These are phyloP conservation scores for Globisporangium nagaii DNA, from an alignment of 352 stramenopile genomes.

Conservation along the genomic window DNA sequence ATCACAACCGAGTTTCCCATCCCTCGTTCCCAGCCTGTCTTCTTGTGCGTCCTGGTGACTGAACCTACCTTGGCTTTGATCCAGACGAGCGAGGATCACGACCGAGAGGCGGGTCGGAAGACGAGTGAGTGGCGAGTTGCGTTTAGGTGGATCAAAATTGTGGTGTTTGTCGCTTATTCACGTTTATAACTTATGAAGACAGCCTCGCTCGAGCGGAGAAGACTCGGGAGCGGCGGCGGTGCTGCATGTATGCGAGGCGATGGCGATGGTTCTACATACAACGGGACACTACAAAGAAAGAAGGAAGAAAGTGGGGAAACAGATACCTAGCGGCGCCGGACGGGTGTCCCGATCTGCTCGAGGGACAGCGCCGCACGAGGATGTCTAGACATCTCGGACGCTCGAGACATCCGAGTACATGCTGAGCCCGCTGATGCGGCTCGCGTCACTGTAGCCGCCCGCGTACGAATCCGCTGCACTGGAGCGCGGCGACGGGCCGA, in stretches of 20 bases:
- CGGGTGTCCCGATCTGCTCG: not conserved
- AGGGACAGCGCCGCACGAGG: not conserved
- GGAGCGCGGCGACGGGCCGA: constrained; percentile 43
- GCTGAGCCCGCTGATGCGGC: constrained; percentile 58
- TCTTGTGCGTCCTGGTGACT: no score
- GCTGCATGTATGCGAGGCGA: constrained; percentile 1
- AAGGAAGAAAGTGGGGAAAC: not conserved
- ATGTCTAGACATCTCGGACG: not conserved
- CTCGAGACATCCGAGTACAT: constrained; percentile 21
- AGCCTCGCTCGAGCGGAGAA: not conserved
- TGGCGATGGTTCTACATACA: constrained; percentile 1
- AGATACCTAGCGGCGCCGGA: not conserved
- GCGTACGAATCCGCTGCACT: constrained; percentile 63
- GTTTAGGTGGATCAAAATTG: no score
- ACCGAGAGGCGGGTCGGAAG: no score
- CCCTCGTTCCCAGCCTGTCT: no score
- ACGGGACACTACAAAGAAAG: constrained; percentile 2
- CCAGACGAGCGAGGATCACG: no score
- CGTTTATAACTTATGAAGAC: constrained; percentile 15
- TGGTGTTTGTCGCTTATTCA: constrained; percentile 1
- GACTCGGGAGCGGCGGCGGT: not conserved
- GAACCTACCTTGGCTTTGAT: no score
- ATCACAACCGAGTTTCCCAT: no score
- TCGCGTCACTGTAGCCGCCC: constrained; percentile 46
- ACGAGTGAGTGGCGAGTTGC: no score